Base-by-base conservation (phyloP, 1,284 basidiomycete genomes). In the Ustilago tritici region DNA sequence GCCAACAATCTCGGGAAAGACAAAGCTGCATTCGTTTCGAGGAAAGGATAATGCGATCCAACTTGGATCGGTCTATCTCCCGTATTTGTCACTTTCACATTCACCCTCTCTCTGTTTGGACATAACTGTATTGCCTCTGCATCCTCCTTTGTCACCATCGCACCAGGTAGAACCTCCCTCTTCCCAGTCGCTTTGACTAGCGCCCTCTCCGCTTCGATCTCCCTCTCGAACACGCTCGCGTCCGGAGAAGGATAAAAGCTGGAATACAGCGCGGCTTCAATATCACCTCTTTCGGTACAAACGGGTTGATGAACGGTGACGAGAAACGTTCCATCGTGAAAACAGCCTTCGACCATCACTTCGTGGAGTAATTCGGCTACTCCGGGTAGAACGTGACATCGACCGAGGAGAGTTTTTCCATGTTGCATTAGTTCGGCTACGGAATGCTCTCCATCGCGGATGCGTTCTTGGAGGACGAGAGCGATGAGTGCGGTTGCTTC, bases 401-500 rank as follows among this genome's bases (percentile, higher is more conserved):
- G 89, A 1, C 96, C 96, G 9, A 99, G 89, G 65, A 99, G 87
- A 36, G 90, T 91, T 88, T 95, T 98, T 28, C 84, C 84, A 49
- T 79, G 76, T 65, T 85, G 82, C 95, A 98, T 98, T 23, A 99
- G 88, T 76, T 97, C 90, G 1, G 94, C 90, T 2, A 99, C 95
- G 0, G 91, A 91, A 82, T 95, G 90, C n/a, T 88, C 86, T 5
- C 95, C 96, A 92, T 98, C 95, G n/a, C 96, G 90, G 79, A 97
- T 96, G 56, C 91, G 91, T 87, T 98, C 97, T 70, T 98, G 96
- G 3, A 99, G 90, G 78, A 95, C 94, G 19, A 90, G 91, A 1
- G 94, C 92, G 78, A 99, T 95, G 35, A 99, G 90, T 0, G 94
- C 95, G 14, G 92, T 91, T 0, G 95, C 92, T 87, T 99, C 97